Evolutionary conservation across 2,329 filamentous ascomycete species (phyloP), one percentile per base, ranked within the genome.

Genomic region (Diaporthe citriasiana): DNA sequence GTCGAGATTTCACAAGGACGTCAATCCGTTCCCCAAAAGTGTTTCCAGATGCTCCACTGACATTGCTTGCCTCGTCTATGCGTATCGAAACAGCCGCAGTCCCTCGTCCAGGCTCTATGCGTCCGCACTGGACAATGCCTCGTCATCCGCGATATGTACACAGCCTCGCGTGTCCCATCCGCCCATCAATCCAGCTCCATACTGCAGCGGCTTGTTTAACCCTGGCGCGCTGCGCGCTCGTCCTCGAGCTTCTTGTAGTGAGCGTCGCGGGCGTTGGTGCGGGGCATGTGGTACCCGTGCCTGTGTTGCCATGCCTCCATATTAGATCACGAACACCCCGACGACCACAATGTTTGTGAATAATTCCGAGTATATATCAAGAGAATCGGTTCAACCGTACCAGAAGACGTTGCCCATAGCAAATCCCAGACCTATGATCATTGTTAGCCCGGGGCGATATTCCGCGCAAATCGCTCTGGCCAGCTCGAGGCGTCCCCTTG

Each of bases 271-370:
- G 85, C 86, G 80, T 86, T 82, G 80, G 88, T 90, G 82, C 89
- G 89, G 78, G 89, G 89, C 80, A 90, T 84, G 85, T 91, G 89
- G 85, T 82, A 91, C 82, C 89, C 89, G 86, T 91, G 89, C 89
- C 89, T 91, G 77, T 77, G 73, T 17, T 17, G 47, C 60, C 15
- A 50, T 22, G 42, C 25, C 33, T 35, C 59, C 7, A 35, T 35
- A 51, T 63, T 73, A 63, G 72, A 50, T 25, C 19, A 70, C 60
- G 55, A 40, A 30, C n/a, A 19, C 5, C n/a, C 47, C 33, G 47
- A 68, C 13, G 13, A 7, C 25, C 45, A 13, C 45, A 47, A 19
- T 8, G 7, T 22, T 35, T 22, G 22, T 30, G 10, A 8, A 8
- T 27, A 27, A 5, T 13, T 4, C 8, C 15, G 22, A 47, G n/a